Base-by-base conservation (phyloP, 1,284 basidiomycete genomes). In the Wolfiporia cocos region DNA sequence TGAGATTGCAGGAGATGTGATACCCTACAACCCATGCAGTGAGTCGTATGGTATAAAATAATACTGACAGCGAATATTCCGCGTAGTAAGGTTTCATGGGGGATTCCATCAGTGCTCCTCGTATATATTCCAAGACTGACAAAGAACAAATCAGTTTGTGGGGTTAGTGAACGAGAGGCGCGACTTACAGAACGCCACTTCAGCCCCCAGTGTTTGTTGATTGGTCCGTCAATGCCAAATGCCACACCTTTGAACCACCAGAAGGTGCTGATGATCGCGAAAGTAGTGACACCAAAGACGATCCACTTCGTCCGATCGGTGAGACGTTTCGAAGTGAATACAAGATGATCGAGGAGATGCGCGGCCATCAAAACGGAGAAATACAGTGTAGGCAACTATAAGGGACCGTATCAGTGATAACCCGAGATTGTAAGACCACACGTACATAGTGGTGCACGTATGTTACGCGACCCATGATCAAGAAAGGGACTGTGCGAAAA, bases 391-490 rank as follows among this genome's bases (percentile, higher is more conserved):
- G 95, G 95, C 5, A 99, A 81, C 86, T 90, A 39, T 20, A 32
- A 15, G 15, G 22, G 15, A 24, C 15, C 15, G 33, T 23, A 44
- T 19, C 31, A 48, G 20, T 18, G 38, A 3, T 34, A 20, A 15
- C 31, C 19, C 20, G 17, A 15, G 21, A 24, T 19, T 9, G 33
- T 18, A 15, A 22, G 19, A 14, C n/a, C 23, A 12, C 9, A 47
- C 83, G 43, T 52, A 87, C 83, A 57, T 91, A 92, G 69, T 93
- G 91, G 61, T 93, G 91, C 11, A 93, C 66, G 52, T 93, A 93
- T 31, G 90, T 93, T 2, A 92, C 89, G 52, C 93, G 86, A 22
- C 90, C 92, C 93, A 97, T 96, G 66, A 96, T 81, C 53, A 98
- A 69, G 79, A 96, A 98, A 0, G 95, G 94, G 19, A 86, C 90